Percentiles rank a stretch among this genome's conserved stretches.
Conservation (phyloP, 495 filamentous ascomycete genomes). For the Coniosporium apollinis region DNA sequence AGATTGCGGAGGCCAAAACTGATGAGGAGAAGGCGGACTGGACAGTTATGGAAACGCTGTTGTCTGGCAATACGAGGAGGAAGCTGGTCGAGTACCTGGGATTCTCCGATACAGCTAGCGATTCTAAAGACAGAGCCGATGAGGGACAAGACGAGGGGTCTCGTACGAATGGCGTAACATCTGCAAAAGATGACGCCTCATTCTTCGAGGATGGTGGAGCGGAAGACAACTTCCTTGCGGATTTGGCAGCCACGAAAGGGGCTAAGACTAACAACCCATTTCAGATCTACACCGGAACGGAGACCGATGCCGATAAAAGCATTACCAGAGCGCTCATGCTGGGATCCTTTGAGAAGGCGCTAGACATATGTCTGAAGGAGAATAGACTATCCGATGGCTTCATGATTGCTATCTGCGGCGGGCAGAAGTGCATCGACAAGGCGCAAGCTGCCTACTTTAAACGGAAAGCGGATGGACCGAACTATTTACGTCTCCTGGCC, state of each 20-base stretch:
- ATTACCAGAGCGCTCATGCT: constrained; percentile 80
- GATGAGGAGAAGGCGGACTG: constrained; percentile 93
- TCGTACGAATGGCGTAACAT: constrained; percentile 27
- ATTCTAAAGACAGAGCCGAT: not conserved
- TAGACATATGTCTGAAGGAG: constrained; percentile 74
- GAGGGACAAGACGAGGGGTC: constrained; percentile 22
- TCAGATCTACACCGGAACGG: constrained; percentile 61
- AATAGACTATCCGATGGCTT: constrained; percentile 88
- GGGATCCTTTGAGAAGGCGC: constrained; percentile 79
- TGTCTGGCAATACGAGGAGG: constrained; percentile 61
- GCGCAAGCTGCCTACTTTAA: constrained; percentile 84
- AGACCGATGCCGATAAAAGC: constrained; percentile 63
- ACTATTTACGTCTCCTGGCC: constrained; percentile 78
- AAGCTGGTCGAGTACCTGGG: constrained; percentile 76
- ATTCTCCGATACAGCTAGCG: constrained; percentile 42
- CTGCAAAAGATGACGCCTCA: constrained; percentile 33
- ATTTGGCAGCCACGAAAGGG: constrained; percentile 58
- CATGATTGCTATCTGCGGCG: constrained; percentile 94
- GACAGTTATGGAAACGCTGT: constrained; percentile 81
- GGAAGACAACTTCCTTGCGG: constrained; percentile 64
- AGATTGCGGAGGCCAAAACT: constrained; percentile 50
- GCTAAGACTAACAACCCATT: constrained; percentile 78
- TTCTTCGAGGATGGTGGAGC: constrained; percentile 69
- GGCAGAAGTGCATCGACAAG: constrained; percentile 84
- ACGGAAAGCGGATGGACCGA: constrained; percentile 63